A percentile compares a stretch with the other conserved stretches of the same genome.
phyloP scores from a whole-genome alignment of 208 protist genomes.

The Trypanosoma rangeli region DNA sequence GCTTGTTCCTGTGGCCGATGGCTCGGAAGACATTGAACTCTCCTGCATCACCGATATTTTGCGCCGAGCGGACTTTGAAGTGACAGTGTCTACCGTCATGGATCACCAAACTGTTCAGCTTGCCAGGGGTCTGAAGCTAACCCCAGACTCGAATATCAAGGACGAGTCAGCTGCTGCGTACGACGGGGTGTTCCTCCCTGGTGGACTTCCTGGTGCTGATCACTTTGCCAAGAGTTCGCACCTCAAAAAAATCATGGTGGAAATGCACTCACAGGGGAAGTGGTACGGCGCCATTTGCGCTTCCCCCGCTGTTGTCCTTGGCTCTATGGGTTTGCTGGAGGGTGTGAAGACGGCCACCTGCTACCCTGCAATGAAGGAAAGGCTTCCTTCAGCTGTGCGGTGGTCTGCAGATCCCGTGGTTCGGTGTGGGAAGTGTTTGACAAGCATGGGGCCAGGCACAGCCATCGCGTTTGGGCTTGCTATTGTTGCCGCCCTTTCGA shows the following conservation, averaged over 20 bases:
- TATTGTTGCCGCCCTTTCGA: conserved; percentile 61
- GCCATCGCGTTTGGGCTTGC: conserved; percentile 84
- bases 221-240: conserved; percentile 55
- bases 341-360: conserved; percentile 74
- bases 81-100: conserved; percentile 82
- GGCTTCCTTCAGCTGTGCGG: conserved; percentile 59
- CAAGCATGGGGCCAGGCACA: conserved; percentile 82
- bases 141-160: conserved; percentile 55
- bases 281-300: conserved; percentile 87
- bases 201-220: conserved; percentile 72
- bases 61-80: conserved; percentile 58
- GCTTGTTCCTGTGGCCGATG: conserved; percentile 81
- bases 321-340: conserved; percentile 70
- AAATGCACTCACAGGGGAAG: conserved; percentile 53
- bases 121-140: conserved; percentile 63
- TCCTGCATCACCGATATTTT: conserved; percentile 85
- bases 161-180: conserved; percentile 58
- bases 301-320: conserved; percentile 63
- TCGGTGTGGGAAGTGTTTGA: conserved; percentile 79
- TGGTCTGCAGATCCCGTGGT: conserved; percentile 66
- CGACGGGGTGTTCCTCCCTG: conserved; percentile 82
- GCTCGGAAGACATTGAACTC: conserved; percentile 89
- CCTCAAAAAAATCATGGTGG: conserved; percentile 74
- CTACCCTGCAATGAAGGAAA: conserved; percentile 75
- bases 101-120: conserved; percentile 53